phyloP scores from a whole-genome alignment of 2,329 filamentous ascomycete genomes.

The Arthrobotrys musiformis region DNA sequence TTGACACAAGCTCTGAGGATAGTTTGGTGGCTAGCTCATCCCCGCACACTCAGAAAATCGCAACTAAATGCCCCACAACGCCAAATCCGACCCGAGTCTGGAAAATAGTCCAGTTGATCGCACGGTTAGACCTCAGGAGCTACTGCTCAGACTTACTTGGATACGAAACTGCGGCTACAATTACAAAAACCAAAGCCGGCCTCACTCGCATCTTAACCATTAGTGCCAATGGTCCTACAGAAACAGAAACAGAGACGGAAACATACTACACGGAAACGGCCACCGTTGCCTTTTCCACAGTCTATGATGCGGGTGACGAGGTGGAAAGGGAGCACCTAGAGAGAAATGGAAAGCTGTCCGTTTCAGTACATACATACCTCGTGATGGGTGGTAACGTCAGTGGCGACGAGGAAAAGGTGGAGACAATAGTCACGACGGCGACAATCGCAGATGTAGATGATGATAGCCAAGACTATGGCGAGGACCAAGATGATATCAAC shows the following conservation, averaged over 20 bases:
- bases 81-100: constrained; percentile 19
- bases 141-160: constrained; percentile 32
- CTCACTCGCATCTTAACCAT: neutral
- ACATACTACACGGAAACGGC: constrained; percentile 23
- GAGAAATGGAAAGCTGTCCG: neutral
- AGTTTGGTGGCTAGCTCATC: neutral
- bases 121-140: constrained; percentile 4
- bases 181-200: neutral
- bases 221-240: neutral
- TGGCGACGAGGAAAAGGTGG: neutral
- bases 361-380: neutral
- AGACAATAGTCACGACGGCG: neutral
- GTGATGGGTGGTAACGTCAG: neutral
- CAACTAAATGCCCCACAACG: neutral
- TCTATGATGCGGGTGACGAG: constrained; percentile 14
- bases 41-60: neutral
- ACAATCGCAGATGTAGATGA: neutral
- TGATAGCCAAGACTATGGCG: no score
- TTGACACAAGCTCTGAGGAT: neutral
- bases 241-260: constrained; percentile 16
- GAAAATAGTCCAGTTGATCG: constrained; percentile 21
- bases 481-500: neutral
- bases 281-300: constrained; percentile 12
- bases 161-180: neutral
- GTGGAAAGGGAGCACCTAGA: neutral